Evolutionary conservation across 2,329 filamentous ascomycete species (phyloP).

Genomic region (Claviceps pazoutovae): DNA sequence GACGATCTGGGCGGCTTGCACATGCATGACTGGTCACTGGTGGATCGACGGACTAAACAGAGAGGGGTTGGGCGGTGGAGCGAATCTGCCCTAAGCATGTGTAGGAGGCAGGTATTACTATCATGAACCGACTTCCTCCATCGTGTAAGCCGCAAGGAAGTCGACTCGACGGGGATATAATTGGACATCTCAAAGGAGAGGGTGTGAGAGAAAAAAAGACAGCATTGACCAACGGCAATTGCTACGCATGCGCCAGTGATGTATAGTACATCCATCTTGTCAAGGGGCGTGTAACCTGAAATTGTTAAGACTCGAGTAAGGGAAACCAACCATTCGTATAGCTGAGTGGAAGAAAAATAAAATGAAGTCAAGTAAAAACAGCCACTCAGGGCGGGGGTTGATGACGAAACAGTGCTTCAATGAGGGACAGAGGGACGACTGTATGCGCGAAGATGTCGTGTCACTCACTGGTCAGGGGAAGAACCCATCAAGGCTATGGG

Average conservation of each 20-base stretch:
- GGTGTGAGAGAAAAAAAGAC: slow-evolving; percentile 12
- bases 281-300: slow-evolving; percentile 1
- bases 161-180: not conserved
- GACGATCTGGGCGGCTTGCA: slow-evolving; percentile 10
- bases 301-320: slow-evolving; percentile 2
- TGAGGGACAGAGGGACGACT: too few species aligned
- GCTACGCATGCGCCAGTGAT: slow-evolving; percentile 1
- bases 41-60: slow-evolving; percentile 18
- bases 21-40: slow-evolving; percentile 8
- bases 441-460: too few species aligned
- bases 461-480: too few species aligned
- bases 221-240: slow-evolving; percentile 4
- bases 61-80: slow-evolving; percentile 7
- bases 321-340: slow-evolving; percentile 22
- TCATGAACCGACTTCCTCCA: not conserved
- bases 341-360: slow-evolving; percentile 19
- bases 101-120: not conserved
- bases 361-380: not conserved
- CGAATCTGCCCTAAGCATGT: not conserved
- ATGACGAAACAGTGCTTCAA: not conserved
- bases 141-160: not conserved
- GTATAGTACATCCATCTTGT: not conserved
- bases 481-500: too few species aligned
- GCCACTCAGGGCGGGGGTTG: not conserved
- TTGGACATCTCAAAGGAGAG: slow-evolving; percentile 7